These are phyloP conservation scores for Geoglossum cookeanum DNA, from an alignment of 2,329 filamentous ascomycete species.

Conservation along the genomic window DNA sequence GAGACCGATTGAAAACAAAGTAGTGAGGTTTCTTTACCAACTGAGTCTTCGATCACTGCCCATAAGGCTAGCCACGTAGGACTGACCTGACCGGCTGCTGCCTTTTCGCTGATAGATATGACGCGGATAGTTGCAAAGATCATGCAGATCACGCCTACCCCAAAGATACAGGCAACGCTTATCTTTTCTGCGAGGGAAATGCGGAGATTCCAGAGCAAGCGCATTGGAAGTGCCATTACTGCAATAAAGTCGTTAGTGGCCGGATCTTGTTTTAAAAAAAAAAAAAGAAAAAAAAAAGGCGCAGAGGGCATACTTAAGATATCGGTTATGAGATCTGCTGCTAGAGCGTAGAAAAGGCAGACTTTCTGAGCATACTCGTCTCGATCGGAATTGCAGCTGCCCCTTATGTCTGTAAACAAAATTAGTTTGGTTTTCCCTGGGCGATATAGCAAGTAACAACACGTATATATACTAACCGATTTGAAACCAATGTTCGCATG, in stretches of 20 bases:
- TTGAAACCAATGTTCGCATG: not conserved
- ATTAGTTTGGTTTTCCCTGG: not conserved
- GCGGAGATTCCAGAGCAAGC: slow-evolving; percentile 20
- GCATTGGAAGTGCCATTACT: slow-evolving; percentile 20
- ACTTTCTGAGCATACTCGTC: slow-evolving; percentile 17
- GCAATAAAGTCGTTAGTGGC: slow-evolving; percentile 9
- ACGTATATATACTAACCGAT: not conserved
- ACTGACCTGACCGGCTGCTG: slow-evolving; percentile 13
- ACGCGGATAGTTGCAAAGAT: slow-evolving; percentile 15
- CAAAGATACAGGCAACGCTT: slow-evolving; percentile 16
- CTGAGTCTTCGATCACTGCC: slow-evolving; percentile 19
- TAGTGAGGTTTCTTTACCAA: slow-evolving; percentile 13
- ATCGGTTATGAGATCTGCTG: slow-evolving; percentile 19
- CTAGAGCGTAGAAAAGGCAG: slow-evolving; percentile 20
- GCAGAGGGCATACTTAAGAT: slow-evolving; percentile 16
- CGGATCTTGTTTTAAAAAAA: not conserved
- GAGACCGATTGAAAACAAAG: not conserved
- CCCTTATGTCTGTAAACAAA: slow-evolving; percentile 3
- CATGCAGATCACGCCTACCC: slow-evolving; percentile 15
- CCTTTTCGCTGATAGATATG: slow-evolving; percentile 16
- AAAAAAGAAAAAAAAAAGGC: too few species aligned
- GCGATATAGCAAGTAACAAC: not conserved
- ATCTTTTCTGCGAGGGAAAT: slow-evolving; percentile 18
- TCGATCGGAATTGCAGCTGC: slow-evolving; percentile 13
- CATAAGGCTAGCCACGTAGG: slow-evolving; percentile 20